These are phyloP conservation scores for Tagetes patula DNA, from an alignment of 129 eudicot genomes.

Conservation along the genomic window DNA sequence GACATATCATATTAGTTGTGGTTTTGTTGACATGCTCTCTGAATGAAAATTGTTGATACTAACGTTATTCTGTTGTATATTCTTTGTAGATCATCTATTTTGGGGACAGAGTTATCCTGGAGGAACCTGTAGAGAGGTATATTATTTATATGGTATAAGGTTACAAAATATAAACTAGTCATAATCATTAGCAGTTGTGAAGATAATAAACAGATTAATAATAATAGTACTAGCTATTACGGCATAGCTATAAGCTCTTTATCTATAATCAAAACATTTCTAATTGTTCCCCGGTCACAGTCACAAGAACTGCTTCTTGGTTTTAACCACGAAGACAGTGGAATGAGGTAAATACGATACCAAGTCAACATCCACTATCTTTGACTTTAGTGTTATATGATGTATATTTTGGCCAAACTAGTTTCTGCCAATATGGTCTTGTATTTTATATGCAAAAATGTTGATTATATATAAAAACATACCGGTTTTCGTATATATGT, in stretches of 20 bases:
- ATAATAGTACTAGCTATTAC: no score
- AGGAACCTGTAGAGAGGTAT: slow-evolving; percentile 96
- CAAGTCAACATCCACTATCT: slow-evolving; percentile 14
- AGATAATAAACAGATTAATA: no score
- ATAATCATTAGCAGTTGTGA: slow-evolving; percentile 5
- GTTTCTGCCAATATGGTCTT: neutral
- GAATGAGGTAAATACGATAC: slow-evolving; percentile 9
- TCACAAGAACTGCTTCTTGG: slow-evolving; percentile 1
- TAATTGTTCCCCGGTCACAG: neutral
- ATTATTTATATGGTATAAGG: neutral
- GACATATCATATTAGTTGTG: slow-evolving; percentile 12
- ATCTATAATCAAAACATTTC: neutral
- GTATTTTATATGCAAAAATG: neutral
- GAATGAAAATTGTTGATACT: slow-evolving; percentile 19
- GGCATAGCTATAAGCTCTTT: neutral
- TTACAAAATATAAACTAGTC: slow-evolving; percentile 7
- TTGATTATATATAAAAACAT: no score
- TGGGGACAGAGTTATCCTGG: slow-evolving; percentile 89
- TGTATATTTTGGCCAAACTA: slow-evolving; percentile 2
- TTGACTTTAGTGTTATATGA: slow-evolving; percentile 5
- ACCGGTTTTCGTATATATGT: neutral
- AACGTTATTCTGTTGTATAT: neutral
- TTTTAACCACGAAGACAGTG: neutral
- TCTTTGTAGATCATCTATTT: slow-evolving; percentile 67
- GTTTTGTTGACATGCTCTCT: slow-evolving; percentile 14